A percentile compares a stretch with the other conserved stretches of the same genome.
phyloP scores from a whole-genome alignment of 2,329 filamentous ascomycete genomes.

The Aspergillus sp. region DNA sequence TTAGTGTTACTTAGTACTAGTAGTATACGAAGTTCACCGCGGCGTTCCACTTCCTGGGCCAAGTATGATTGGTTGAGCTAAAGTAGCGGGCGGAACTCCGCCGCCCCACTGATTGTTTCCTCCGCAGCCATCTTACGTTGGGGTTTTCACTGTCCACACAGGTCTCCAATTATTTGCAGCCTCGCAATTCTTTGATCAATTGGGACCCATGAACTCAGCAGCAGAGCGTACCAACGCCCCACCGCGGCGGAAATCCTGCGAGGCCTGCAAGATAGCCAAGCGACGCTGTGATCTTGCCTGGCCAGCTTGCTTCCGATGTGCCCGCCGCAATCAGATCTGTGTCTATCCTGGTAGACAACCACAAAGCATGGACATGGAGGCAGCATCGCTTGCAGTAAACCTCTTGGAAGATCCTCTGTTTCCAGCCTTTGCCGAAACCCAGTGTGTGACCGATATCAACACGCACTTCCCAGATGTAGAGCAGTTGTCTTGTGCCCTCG shows the following conservation, averaged over 20 bases:
- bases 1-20: too few species aligned
- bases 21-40: neutral
- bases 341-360: slow-evolving; percentile 43
- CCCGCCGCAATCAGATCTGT: slow-evolving; percentile 51
- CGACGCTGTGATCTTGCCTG: slow-evolving; percentile 57
- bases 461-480: neutral
- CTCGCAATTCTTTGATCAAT: neutral
- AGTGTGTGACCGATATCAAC: neutral
- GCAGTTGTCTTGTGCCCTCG: neutral
- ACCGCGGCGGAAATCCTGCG: slow-evolving; percentile 56
- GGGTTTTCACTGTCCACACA: neutral
- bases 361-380: slow-evolving; percentile 4
- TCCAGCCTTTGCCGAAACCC: neutral
- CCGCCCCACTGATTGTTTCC: neutral
- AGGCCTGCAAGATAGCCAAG: slow-evolving; percentile 59
- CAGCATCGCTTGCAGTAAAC: slow-evolving; percentile 1
- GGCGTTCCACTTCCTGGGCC: slow-evolving; percentile 6
- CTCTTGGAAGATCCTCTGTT: neutral
- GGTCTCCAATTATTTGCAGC: neutral
- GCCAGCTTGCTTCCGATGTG: slow-evolving; percentile 57
- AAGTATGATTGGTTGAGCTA: neutral
- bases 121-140: neutral
- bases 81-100: slow-evolving; percentile 16
- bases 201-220: slow-evolving; percentile 10
- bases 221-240: slow-evolving; percentile 49